Percentiles rank a stretch among this genome's conserved stretches.
These are phyloP conservation scores for Taphrina flavorubra DNA, from an alignment of 1,139 yeast genomes.

Conservation along the genomic window DNA sequence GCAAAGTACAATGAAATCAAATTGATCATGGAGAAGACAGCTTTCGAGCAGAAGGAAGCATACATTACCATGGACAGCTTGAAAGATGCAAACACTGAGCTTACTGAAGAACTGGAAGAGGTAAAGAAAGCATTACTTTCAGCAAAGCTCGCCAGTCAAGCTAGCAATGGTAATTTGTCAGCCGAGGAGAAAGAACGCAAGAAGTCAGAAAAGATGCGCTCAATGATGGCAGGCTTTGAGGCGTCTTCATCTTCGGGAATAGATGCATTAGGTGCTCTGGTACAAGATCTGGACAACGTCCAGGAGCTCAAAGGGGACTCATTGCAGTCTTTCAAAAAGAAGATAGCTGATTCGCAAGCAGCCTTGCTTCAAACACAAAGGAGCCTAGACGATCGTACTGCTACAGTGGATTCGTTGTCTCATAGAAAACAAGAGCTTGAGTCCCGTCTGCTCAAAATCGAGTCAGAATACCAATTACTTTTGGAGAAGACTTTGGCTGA, in stretches of 20 bases:
- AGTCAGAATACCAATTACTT: constrained; percentile 19
- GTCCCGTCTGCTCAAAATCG: constrained; percentile 20
- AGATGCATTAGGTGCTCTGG: constrained; percentile 6
- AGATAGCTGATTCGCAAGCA: constrained; percentile 5
- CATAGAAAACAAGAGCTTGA: constrained; percentile 31
- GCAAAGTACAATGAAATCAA: constrained; percentile 46
- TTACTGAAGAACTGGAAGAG: constrained; percentile 48
- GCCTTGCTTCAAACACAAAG: constrained; percentile 17
- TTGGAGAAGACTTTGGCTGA: constrained; percentile 29
- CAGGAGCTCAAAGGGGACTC: constrained; percentile 29
- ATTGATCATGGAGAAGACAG: constrained; percentile 49
- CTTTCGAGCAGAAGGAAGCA: constrained; percentile 50
- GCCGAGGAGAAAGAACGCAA: constrained; percentile 46
- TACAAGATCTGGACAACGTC: constrained; percentile 28
- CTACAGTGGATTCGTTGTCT: constrained; percentile 12
- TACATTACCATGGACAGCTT: constrained; percentile 49
- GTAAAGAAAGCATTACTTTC: constrained; percentile 45
- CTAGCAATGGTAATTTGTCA: constrained; percentile 11
- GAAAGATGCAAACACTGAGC: constrained; percentile 49
- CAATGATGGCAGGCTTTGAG: constrained; percentile 40
- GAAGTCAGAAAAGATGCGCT: constrained; percentile 47
- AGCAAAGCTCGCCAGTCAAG: constrained; percentile 41
- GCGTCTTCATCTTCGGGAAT: neutral
- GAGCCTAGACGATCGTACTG: constrained; percentile 20
- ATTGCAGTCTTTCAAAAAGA: neutral